Base-by-base conservation (phyloP, 2,329 filamentous ascomycete species). In the Claviceps capensis region DNA sequence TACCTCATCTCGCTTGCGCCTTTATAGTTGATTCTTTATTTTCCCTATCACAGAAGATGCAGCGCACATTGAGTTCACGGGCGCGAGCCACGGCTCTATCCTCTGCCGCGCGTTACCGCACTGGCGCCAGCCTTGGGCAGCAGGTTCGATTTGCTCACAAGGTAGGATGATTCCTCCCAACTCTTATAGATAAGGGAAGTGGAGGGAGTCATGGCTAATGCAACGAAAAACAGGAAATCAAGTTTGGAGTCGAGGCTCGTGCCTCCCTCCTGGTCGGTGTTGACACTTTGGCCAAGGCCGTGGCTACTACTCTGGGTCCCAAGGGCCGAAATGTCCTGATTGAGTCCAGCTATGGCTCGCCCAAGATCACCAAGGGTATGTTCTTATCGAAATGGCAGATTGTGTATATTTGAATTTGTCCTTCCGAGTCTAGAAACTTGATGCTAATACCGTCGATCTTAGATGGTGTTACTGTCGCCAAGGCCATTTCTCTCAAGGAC, bases 311-410 rank as follows among this genome's bases (percentile, higher is more conserved):
- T 59, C 81, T 98, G 56, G 93, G 93, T 61, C 93, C 93, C 64
- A 98, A 98, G 81, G 93, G 93, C 71, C 85, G 93, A 69, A 98
- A 97, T 75, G 93, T 98, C 61, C 72, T 98, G 67, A 98, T 98
- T 62, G 93, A 98, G 78, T 96, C 91, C 57, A 88, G 88, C 77
- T 98, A 95, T 66, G 93, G 93, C 71, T 95, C 93, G 47, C 93
- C 93, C 65, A 98, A 98, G 82, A 98, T 98, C 73, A 98, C 93
- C 65, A 98, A 98, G 79, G 91, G 91, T 95, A 36, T 34, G 53
- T 50, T 23, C 3, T 26, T 14, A 5, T 49, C 9, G 17, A 23
- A 37, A 16, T 17, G 26, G 30, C 3, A 40, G 17, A 41, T 7
- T 26, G 26, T 2, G 5, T 76, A 57, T 77, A 59, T 1, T 48